Evolutionary conservation across 371 early-diverging fungal genomes (phyloP).

Genomic region (Aphelidium insulamus): DNA sequence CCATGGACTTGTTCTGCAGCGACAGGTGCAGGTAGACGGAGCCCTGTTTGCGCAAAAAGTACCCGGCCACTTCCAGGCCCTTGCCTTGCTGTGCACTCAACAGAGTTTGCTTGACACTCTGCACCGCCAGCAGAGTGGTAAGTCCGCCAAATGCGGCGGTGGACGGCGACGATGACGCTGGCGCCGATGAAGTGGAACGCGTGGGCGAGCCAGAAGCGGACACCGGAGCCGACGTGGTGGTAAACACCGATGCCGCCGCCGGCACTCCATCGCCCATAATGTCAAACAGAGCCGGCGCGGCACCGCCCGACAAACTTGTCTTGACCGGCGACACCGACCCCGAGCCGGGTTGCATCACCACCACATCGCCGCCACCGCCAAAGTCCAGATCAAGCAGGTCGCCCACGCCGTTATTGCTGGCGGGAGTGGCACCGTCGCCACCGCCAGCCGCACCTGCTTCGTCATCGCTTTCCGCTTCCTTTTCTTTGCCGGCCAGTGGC

Average conservation of each 20-base stretch:
- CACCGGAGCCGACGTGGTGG: neutral
- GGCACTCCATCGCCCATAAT: neutral
- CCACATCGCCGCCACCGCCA: slow-evolving; percentile 10
- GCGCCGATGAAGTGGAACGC: no score
- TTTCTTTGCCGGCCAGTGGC: slow-evolving; percentile 8
- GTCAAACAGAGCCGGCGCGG: neutral
- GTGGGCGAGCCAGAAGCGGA: no score
- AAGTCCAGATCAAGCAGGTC: slow-evolving; percentile 36
- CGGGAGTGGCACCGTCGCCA: slow-evolving; percentile 7
- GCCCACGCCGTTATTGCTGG: slow-evolving; percentile 18
- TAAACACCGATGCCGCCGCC: neutral
- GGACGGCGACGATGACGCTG: no score
- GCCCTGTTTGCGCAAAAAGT: slow-evolving; percentile 16
- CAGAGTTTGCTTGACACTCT: slow-evolving; percentile 1
- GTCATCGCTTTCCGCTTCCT: slow-evolving; percentile 6
- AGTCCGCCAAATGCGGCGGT: no score
- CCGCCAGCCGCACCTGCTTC: slow-evolving; percentile 4
- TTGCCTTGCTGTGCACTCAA: slow-evolving; percentile 5
- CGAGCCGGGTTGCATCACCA: no score
- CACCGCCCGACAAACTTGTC: no score
- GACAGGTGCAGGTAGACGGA: slow-evolving; percentile 23
- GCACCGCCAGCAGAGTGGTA: no score
- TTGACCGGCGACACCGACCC: no score
- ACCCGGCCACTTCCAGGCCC: slow-evolving; percentile 19
- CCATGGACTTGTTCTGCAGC: slow-evolving; percentile 17